Evolutionary conservation across 2,329 filamentous ascomycete genomes (phyloP).

Genomic region (Colletotrichum trifolii): DNA sequence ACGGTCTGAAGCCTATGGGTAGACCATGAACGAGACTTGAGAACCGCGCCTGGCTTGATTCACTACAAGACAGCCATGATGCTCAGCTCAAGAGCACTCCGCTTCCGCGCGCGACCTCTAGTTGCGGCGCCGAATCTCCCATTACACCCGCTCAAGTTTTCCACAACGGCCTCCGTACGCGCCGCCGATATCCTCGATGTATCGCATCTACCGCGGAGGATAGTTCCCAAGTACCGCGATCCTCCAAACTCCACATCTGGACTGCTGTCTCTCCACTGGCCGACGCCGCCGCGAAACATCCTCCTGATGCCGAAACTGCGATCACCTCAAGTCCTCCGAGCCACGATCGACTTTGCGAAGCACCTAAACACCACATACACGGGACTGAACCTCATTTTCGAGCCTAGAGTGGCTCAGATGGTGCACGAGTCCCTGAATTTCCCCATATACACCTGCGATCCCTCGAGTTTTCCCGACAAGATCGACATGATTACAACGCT

Average conservation of each 20-base stretch:
- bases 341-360: conserved; percentile 68
- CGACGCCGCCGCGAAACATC: conserved; percentile 65
- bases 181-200: conserved; percentile 61
- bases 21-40: conserved; percentile 1
- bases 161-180: conserved; percentile 43
- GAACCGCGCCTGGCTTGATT: accelerated
- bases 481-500: conserved; percentile 91
- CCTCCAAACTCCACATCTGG: conserved; percentile 58
- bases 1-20: not conserved
- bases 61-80: not conserved
- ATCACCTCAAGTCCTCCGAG: conserved; percentile 62
- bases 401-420: conserved; percentile 77
- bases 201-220: conserved; percentile 62
- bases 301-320: conserved; percentile 70
- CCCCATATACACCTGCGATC: conserved; percentile 72
- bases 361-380: conserved; percentile 86
- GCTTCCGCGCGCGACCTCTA: not conserved
- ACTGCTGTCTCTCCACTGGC: conserved; percentile 66
- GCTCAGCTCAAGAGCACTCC: not conserved
- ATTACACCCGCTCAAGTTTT: conserved; percentile 15
- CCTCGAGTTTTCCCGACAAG: conserved; percentile 75
- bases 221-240: conserved; percentile 73
- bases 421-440: conserved; percentile 78
- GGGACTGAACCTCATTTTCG: conserved; percentile 83
- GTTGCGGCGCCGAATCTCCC: conserved; percentile 4